Evolutionary conservation across 169 alveolate genomes (phyloP).

Genomic region (Eimeria acervulina): DNA sequence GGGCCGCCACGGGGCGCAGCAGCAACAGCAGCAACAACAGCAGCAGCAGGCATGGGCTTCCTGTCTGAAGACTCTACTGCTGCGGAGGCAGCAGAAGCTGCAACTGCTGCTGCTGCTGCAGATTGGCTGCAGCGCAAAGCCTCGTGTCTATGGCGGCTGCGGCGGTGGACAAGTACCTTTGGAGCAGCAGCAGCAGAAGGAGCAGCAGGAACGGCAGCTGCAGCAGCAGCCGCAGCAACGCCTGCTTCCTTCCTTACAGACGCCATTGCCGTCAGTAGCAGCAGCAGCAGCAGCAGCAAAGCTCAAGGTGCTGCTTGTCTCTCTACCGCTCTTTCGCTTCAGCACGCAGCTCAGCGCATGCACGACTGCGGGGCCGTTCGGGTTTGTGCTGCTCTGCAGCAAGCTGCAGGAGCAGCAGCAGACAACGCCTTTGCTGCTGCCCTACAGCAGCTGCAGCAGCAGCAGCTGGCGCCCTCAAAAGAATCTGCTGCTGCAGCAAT

Average conservation of each 20-base stretch:
- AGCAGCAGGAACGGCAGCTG: neutral
- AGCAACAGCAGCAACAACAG: neutral
- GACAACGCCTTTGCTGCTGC: conserved; percentile 25
- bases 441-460: conserved; percentile 22
- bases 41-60: neutral
- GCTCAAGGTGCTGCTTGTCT: conserved; percentile 19
- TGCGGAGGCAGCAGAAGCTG: neutral
- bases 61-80: neutral
- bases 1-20: neutral
- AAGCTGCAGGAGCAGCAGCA: conserved; percentile 37
- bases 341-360: conserved; percentile 42
- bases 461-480: neutral
- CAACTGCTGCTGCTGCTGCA: neutral
- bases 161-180: conserved; percentile 15
- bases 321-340: conserved; percentile 20
- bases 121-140: conserved; percentile 53
- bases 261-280: neutral
- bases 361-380: conserved; percentile 6
- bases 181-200: neutral
- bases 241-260: neutral
- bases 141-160: conserved; percentile 75
- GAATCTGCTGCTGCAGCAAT: conserved; percentile 10
- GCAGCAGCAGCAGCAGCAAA: neutral
- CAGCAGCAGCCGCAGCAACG: conserved; percentile 1
- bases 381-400: conserved; percentile 39